Base-by-base conservation (phyloP, 352 stramenopile genomes). In the Pythium aquatile region DNA sequence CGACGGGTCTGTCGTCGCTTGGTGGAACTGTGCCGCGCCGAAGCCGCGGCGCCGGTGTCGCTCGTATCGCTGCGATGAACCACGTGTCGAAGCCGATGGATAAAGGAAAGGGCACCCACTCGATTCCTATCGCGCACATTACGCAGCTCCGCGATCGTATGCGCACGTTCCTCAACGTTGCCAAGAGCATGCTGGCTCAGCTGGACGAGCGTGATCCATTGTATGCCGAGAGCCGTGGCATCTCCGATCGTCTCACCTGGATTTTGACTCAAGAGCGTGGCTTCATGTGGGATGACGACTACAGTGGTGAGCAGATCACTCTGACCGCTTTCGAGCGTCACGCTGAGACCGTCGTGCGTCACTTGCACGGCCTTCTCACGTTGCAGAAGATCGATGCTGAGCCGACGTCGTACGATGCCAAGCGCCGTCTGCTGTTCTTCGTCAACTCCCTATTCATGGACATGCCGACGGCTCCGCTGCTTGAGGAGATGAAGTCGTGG, bases 381-480 rank as follows among this genome's bases (percentile, higher is more conserved):
- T 86, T 98, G 62, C 96, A 99, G 66, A 98, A 97, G 42, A 97
- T 98, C 58, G 97, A 99, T 69, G 96, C 97, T 1, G 97, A 99
- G 75, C 97, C 97, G 16, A 96, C 94, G 46, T 98, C 93, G 28
- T 97, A 97, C 62, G 97, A 99, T 76, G 97, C 93, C 0, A 89
- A 90, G 30, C 88, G 97, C 24, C 91, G 97, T 28, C 74, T 99
- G 29, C 93, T 98, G 7, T 99, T 99, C 79, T 99, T 99, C 66
- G 95, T 99, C 28, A 99, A 99, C 71, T 99, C 97, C 60, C 73
- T 99, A n/a, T 99, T 99, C 77, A 99, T 99, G 97, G 97, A 99
- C 70, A 98, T 99, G 88, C 97, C 97, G 0, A 75, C 97, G 59
- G 96, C 97, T 13, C 97, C 97, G 14, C 85, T 97, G 47, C 90